These are phyloP conservation scores for Rhipidocladum racemiflorum DNA, from an alignment of 176 grass and related monocot species.

Conservation along the genomic window DNA sequence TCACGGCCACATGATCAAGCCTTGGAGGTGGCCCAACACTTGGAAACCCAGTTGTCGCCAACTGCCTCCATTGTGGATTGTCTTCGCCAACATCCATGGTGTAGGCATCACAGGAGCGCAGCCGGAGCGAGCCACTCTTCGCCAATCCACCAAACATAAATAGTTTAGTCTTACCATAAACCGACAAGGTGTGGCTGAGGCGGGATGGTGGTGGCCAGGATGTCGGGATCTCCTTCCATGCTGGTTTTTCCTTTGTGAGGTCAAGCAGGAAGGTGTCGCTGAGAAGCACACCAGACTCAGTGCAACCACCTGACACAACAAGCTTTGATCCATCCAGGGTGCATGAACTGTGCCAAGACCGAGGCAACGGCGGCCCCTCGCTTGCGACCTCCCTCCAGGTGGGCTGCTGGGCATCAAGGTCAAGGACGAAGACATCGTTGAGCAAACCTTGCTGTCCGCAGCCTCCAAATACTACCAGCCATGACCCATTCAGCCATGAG, in stretches of 20 bases:
- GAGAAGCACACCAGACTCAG: conserved; percentile 72
- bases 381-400: conserved; percentile 79
- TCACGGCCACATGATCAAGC: conserved; percentile 82
- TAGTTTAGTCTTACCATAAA: conserved; percentile 72
- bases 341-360: conserved; percentile 99
- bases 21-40: conserved; percentile 59
- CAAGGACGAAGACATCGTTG: conserved; percentile 86
- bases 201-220: conserved; percentile 70
- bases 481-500: conserved; percentile 86
- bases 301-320: conserved; percentile 87
- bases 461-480: conserved; percentile 94
- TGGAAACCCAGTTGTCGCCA: conserved; percentile 49
- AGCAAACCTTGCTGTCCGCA: conserved; percentile 77
- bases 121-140: conserved; percentile 70
- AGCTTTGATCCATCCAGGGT: conserved; percentile 90
- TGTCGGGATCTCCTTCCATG: conserved; percentile 80
- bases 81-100: conserved; percentile 66
- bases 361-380: conserved; percentile 53
- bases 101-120: conserved; percentile 77
- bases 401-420: conserved; percentile 87
- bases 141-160: conserved; percentile 93
- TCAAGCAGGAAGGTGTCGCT: conserved; percentile 88
- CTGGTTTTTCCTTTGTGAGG: conserved; percentile 71
- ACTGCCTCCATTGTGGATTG: conserved; percentile 75
- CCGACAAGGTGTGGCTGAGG: conserved; percentile 75